Evolutionary conservation across 2,329 filamentous ascomycete species (phyloP).

Genomic region (Raffaelea ambrosiae): DNA sequence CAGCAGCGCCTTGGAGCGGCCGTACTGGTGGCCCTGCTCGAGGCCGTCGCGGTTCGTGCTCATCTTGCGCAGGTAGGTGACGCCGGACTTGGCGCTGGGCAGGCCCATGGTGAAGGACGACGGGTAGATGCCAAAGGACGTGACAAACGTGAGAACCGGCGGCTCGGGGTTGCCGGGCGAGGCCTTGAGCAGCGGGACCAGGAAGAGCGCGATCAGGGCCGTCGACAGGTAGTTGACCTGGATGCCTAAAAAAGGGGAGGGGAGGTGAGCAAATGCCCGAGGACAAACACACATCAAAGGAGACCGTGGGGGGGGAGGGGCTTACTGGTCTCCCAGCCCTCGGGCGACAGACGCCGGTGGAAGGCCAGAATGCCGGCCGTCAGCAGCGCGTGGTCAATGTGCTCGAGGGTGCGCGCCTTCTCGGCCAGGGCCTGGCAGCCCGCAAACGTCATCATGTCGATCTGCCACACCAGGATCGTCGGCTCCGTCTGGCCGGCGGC

Average conservation of each 20-base stretch:
- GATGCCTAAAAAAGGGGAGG: conserved; percentile 10
- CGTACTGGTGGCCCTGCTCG: conserved; percentile 27
- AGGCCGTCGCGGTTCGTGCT: conserved; percentile 28
- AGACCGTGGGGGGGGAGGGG: background rate
- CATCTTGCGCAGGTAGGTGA: conserved; percentile 24
- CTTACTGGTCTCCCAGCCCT: conserved; percentile 27
- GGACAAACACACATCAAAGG: background rate
- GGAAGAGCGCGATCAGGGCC: conserved; percentile 23
- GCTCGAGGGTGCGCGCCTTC: conserved; percentile 18
- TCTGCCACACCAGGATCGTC: conserved; percentile 26
- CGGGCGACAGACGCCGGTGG: conserved; percentile 24
- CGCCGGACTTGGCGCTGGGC: conserved; percentile 15
- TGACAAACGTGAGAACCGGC: conserved; percentile 28
- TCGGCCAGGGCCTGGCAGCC: conserved; percentile 23
- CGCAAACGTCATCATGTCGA: conserved; percentile 26
- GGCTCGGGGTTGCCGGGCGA: conserved; percentile 20
- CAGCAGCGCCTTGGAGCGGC: conserved; percentile 26
- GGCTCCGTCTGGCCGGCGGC: conserved; percentile 16
- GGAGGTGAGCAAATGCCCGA: background rate
- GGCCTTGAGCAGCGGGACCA: conserved; percentile 20
- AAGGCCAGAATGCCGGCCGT: conserved; percentile 28
- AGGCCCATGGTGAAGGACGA: conserved; percentile 27
- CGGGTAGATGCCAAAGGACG: conserved; percentile 27
- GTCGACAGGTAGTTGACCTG: conserved; percentile 28
- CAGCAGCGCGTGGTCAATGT: conserved; percentile 26